Percentiles rank a stretch among this genome's conserved stretches.
phyloP scores from a whole-genome alignment of 2,329 filamentous ascomycete genomes.

The Fusarium irregulare region DNA sequence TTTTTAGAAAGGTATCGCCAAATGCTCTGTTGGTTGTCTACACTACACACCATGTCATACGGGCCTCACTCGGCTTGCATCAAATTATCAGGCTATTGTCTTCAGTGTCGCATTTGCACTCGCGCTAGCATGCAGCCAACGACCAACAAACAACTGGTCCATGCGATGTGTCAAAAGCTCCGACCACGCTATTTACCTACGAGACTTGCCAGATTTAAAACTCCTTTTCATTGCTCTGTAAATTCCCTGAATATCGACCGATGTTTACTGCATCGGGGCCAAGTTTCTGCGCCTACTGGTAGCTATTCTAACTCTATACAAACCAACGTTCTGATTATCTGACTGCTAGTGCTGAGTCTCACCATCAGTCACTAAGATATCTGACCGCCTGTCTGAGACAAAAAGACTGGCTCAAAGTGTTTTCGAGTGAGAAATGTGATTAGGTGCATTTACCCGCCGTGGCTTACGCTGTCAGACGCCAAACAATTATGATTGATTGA shows the following conservation, averaged over 20 bases:
- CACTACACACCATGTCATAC: not conserved
- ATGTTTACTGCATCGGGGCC: rapidly evolving
- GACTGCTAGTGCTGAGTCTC: not conserved
- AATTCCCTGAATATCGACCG: not conserved
- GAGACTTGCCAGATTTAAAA: too few species aligned
- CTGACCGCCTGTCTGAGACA: not conserved
- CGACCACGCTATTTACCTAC: not conserved
- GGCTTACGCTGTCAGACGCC: not conserved
- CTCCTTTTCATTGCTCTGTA: rapidly evolving
- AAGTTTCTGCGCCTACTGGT: not conserved
- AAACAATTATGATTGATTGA: not conserved
- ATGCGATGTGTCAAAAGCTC: not conserved
- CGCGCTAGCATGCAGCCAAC: too few species aligned
- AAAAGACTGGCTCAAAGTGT: rapidly evolving
- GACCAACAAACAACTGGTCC: not conserved
- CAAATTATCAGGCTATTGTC: not conserved
- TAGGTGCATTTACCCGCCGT: not conserved
- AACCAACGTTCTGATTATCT: not conserved
- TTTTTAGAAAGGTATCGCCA: not conserved
- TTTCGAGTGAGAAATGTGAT: not conserved
- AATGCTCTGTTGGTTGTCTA: not conserved
- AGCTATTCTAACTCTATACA: not conserved
- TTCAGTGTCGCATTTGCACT: not conserved
- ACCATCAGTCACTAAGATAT: not conserved
- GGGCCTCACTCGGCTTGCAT: not conserved